Conservation (phyloP, 2,329 filamentous ascomycete species). For the Stromatinia cepivora region DNA sequence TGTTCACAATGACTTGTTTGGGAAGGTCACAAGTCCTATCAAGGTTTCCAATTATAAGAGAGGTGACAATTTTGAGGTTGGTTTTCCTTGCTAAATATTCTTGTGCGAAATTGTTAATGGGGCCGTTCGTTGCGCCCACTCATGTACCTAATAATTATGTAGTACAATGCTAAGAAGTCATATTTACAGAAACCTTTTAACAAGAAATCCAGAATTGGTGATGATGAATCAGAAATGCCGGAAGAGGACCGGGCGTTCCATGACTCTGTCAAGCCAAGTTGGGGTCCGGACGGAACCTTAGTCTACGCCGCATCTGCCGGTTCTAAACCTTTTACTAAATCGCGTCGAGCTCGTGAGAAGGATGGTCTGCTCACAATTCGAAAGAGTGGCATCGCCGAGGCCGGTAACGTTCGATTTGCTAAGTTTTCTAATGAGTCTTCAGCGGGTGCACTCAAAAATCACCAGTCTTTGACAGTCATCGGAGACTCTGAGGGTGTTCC, state of each 20-base stretch:
- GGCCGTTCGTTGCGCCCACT: slow-evolving; percentile 40
- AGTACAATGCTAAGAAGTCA: slow-evolving; percentile 50
- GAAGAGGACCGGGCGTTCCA: slow-evolving; percentile 67
- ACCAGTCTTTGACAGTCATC: slow-evolving; percentile 58
- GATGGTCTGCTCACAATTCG: slow-evolving; percentile 55
- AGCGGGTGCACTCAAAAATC: slow-evolving; percentile 54
- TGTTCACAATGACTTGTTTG: slow-evolving; percentile 92
- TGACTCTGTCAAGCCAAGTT: slow-evolving; percentile 73
- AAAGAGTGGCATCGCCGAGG: slow-evolving; percentile 59
- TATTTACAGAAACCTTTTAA: slow-evolving; percentile 78
- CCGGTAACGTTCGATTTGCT: slow-evolving; percentile 64
- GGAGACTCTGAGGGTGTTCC: slow-evolving; percentile 59
- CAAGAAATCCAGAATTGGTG: slow-evolving; percentile 70
- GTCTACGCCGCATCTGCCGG: slow-evolving; percentile 58
- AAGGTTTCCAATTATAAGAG: slow-evolving; percentile 57
- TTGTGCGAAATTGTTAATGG: slow-evolving; percentile 30
- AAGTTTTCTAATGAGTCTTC: slow-evolving; percentile 62
- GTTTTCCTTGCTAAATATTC: slow-evolving; percentile 51
- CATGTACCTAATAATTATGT: slow-evolving; percentile 41
- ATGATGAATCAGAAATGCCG: slow-evolving; percentile 61
- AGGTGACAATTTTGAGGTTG: slow-evolving; percentile 84
- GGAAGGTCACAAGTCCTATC: slow-evolving; percentile 62
- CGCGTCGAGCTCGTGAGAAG: slow-evolving; percentile 35
- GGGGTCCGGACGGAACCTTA: slow-evolving; percentile 73
- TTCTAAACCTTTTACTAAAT: slow-evolving; percentile 39